Conservation (phyloP, 176 grass and related monocot species). For the Poa annua region DNA sequence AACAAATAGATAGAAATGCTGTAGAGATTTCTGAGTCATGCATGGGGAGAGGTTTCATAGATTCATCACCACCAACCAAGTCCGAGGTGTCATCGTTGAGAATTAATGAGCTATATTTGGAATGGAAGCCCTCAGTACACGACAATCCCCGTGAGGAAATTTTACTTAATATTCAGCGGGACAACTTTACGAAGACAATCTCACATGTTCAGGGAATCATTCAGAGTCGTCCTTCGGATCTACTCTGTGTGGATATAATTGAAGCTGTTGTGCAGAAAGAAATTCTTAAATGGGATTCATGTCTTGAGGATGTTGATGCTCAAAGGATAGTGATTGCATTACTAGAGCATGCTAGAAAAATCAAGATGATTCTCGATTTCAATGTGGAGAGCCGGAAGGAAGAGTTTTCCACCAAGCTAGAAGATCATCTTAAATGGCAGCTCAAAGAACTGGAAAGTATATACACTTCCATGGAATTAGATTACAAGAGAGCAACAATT, state of each 20-base stretch:
- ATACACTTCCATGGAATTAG: constrained; percentile 43
- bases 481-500: constrained; percentile 49
- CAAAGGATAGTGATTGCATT: constrained; percentile 50
- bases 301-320: constrained; percentile 47
- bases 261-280: constrained; percentile 40
- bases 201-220: constrained; percentile 49
- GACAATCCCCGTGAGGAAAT: constrained; percentile 36
- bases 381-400: constrained; percentile 44
- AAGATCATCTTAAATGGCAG: constrained; percentile 49
- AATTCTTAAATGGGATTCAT: constrained; percentile 41
- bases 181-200: constrained; percentile 49
- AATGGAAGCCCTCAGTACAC: constrained; percentile 43
- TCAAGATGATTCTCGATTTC: constrained; percentile 46
- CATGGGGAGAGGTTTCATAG: constrained; percentile 6
- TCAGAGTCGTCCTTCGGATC: constrained; percentile 18
- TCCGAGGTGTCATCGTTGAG: constrained; percentile 23
- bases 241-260: constrained; percentile 50
- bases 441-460: constrained; percentile 52
- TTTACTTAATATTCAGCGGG: constrained; percentile 51
- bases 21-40: constrained; percentile 25
- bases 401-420: constrained; percentile 52
- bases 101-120: constrained; percentile 37
- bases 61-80: constrained; percentile 28
- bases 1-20: constrained; percentile 32
- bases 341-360: constrained; percentile 49